These are phyloP conservation scores for Cryptococcus amylolentus DNA, from an alignment of 1,284 basidiomycete genomes.

Conservation along the genomic window DNA sequence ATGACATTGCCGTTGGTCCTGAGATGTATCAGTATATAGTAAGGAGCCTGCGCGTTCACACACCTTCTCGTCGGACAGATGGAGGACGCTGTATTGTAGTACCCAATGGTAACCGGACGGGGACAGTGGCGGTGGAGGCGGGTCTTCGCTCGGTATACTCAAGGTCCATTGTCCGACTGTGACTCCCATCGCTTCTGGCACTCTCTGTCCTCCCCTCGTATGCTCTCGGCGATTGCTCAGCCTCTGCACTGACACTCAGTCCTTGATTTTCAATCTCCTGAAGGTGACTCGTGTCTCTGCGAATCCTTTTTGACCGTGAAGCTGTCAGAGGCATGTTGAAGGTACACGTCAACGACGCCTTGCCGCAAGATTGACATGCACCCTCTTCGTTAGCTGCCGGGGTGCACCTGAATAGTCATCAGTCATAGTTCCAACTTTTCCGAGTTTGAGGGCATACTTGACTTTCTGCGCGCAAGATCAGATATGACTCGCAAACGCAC, in stretches of 20 bases:
- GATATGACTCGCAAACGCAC: not conserved
- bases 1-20: conserved; percentile 27
- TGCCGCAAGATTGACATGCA: conserved; percentile 19
- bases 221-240: too few relatives aligned
- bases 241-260: not conserved
- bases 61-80: conserved; percentile 25
- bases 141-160: not conserved
- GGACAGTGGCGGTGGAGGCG: not conserved
- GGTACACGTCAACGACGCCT: conserved; percentile 16
- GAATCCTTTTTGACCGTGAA: conserved; percentile 28
- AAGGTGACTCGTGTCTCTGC: conserved; percentile 12
- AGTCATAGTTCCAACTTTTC: not conserved
- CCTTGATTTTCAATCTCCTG: not conserved
- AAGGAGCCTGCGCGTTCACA: not conserved
- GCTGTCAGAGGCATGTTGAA: conserved; percentile 29
- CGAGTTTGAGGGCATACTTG: too few relatives aligned
- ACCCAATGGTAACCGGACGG: not conserved
- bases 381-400: conserved; percentile 8
- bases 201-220: too few relatives aligned
- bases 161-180: too few relatives aligned
- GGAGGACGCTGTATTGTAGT: too few relatives aligned
- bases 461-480: not conserved
- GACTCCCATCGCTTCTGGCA: too few relatives aligned
- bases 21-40: not conserved
- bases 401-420: conserved; percentile 10